Evolutionary conservation across 129 eudicot genomes (phyloP), one percentile per base, ranked within the genome.

Genomic region (Solidago caesia): DNA sequence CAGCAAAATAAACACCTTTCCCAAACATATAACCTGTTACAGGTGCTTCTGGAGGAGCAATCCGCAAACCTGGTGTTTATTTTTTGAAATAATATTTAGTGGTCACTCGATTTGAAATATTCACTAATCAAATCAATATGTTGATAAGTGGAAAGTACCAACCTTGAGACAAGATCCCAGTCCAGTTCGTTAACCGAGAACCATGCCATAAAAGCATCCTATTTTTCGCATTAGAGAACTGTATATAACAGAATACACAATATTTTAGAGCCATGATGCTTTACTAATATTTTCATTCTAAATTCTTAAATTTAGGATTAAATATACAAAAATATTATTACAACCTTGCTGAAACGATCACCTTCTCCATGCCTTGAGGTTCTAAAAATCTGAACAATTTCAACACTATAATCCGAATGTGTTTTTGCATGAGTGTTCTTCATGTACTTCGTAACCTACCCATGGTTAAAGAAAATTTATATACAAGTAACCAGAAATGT

Each of bases 31-130:
- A 91, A 2, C 97, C 97, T 41, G 99, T 86, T 48, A 74, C 87
- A 21, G 97, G 99, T 70, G 97, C 99, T 91, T 94, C 97, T 49
- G 99, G 97, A 53, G 99, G 99, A 81, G 97, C 97, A 82, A 94
- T 94, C 75, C 99, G 93, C 83, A 94, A 87, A 80, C 98, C 98
- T 94, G 77, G 58, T 65, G 26, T 67, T 67, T 71, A 41, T 64
- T 51, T 27, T 55, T 67, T 44, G 14, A n/a, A 6, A 42, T 45
- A 67, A 27, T 45, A 29, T 46, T 46, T 68, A 58, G 59, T 68
- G 45, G 59, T 56, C 74, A 13, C 12, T 67, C 57, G 25, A 26
- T 56, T 27, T 57, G 33, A 10, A 12, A 74, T 14, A 14, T 8
- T 42, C 1, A 44, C 7, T 0, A 15, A 44, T 1, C 6, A 8